These are phyloP conservation scores for Fusarium graminum DNA, from an alignment of 2,329 filamentous ascomycete species.

Conservation along the genomic window DNA sequence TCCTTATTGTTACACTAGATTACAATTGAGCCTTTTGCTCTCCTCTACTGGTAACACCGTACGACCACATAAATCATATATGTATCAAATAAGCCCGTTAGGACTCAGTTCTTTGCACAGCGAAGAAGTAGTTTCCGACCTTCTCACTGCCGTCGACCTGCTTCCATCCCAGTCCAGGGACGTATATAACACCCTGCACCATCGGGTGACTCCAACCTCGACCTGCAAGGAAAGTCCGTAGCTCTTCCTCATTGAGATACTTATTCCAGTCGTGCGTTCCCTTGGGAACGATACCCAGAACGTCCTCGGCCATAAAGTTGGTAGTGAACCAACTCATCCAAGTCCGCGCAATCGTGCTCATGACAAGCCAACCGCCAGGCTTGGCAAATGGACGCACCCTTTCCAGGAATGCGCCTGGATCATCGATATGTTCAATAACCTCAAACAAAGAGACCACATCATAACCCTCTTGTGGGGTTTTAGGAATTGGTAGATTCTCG, in stretches of 20 bases:
- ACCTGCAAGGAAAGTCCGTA: conserved; percentile 68
- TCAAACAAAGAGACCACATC: conserved; percentile 93
- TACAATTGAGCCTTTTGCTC: conserved; percentile 25
- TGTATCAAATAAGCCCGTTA: conserved; percentile 11
- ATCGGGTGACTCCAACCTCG: conserved; percentile 70
- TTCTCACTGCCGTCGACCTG: conserved; percentile 84
- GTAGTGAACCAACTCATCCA: conserved; percentile 93
- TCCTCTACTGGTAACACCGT: conserved; percentile 9
- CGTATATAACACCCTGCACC: conserved; percentile 87
- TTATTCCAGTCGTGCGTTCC: conserved; percentile 98
- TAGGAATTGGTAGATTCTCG: conserved; percentile 71
- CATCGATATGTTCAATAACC: conserved; percentile 91
- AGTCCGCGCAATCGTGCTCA: conserved; percentile 92
- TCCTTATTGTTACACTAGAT: conserved; percentile 28
- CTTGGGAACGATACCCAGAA: conserved; percentile 86
- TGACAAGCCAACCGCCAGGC: conserved; percentile 92
- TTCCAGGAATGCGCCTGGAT: conserved; percentile 79
- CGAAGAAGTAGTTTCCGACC: conserved; percentile 97
- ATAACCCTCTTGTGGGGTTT: conserved; percentile 63
- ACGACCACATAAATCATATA: conserved; percentile 29
- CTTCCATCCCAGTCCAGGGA: conserved; percentile 92
- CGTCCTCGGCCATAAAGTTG: conserved; percentile 89
- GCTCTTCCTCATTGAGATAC: conserved; percentile 89
- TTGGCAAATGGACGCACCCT: conserved; percentile 80
- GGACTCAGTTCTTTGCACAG: conserved; percentile 67